Evolutionary conservation across 2,329 filamentous ascomycete species (phyloP).

Genomic region (Neofusicoccum umdonicola): DNA sequence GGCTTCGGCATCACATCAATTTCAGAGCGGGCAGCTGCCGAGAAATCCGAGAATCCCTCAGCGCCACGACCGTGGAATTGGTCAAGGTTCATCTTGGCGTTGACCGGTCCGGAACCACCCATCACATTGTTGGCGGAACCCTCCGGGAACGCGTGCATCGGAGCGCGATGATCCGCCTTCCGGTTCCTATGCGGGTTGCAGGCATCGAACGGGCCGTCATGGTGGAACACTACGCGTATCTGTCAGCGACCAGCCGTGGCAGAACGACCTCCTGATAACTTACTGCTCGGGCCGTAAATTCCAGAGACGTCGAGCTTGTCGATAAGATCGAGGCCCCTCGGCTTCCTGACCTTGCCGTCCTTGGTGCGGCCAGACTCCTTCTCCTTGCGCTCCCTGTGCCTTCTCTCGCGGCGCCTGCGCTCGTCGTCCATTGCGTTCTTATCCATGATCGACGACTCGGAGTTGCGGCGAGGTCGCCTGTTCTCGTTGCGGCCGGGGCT

Average conservation of each 20-base stretch:
- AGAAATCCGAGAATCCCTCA: conserved; percentile 85
- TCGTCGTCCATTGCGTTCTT: conserved; percentile 59
- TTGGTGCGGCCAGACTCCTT: conserved; percentile 52
- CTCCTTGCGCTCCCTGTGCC: conserved; percentile 50
- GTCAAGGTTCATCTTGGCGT: conserved; percentile 76
- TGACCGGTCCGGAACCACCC: conserved; percentile 82
- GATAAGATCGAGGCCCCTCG: conserved; percentile 74
- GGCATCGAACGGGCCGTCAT: conserved; percentile 95
- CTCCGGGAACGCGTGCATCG: conserved; percentile 94
- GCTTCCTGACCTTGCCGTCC: conserved; percentile 41
- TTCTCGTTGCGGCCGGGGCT: conserved; percentile 31
- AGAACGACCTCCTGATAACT: conserved; percentile 40
- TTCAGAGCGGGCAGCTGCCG: conserved; percentile 30
- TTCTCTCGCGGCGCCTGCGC: conserved; percentile 48
- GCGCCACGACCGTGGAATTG: conserved; percentile 81
- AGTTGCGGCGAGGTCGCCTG: conserved; percentile 67
- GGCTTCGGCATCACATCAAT: conserved; percentile 29
- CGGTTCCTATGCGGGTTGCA: conserved; percentile 93
- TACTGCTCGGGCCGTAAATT: conserved; percentile 89
- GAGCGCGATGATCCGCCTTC: conserved; percentile 75
- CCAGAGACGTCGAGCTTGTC: conserved; percentile 95
- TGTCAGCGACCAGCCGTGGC: conserved; percentile 18
- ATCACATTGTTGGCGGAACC: conserved; percentile 90
- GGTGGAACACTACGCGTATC: conserved; percentile 76
- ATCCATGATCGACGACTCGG: conserved; percentile 72